Percentiles rank a stretch among this genome's conserved stretches.
phyloP scores from a whole-genome alignment of 305 asterid species.

The Fraxinus floribunda region DNA sequence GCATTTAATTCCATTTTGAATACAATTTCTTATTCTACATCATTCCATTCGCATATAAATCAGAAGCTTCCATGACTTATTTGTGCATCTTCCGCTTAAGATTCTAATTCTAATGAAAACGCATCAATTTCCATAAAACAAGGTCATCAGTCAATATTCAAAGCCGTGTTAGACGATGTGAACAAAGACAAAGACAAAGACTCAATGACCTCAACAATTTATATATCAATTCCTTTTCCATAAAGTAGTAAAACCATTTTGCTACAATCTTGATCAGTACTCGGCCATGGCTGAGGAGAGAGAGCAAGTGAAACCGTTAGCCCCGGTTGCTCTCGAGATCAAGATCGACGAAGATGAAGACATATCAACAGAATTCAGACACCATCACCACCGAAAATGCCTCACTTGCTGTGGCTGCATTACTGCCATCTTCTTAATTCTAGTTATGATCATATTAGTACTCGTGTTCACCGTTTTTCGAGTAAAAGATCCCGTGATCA shows the following conservation, averaged over 20 bases:
- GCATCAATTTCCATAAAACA: neutral
- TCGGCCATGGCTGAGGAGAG: slow-evolving; percentile 31
- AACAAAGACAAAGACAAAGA: neutral
- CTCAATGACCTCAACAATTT: neutral
- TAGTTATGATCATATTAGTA: slow-evolving; percentile 19
- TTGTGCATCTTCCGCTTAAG: neutral
- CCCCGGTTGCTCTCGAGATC: slow-evolving; percentile 24
- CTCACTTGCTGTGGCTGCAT: slow-evolving; percentile 50
- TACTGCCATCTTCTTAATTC: slow-evolving; percentile 30
- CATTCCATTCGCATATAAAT: neutral
- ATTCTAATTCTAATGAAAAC: neutral
- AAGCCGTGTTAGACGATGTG: slow-evolving; percentile 12
- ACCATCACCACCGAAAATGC: slow-evolving; percentile 21
- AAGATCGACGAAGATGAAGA: slow-evolving; percentile 12
- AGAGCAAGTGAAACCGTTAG: slow-evolving; percentile 37
- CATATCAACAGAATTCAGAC: slow-evolving; percentile 22
- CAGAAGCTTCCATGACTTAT: neutral
- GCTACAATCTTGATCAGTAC: neutral
- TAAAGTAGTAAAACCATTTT: neutral
- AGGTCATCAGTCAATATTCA: slow-evolving; percentile 15
- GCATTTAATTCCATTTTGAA: neutral
- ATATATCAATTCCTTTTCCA: neutral
- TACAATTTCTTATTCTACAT: neutral
- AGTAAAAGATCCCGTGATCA: slow-evolving; percentile 36
- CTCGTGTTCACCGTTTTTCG: slow-evolving; percentile 41